A percentile compares a stretch with the other conserved stretches of the same genome.
Conservation (phyloP, 352 stramenopile species). For the Globisporangium radiosum region DNA sequence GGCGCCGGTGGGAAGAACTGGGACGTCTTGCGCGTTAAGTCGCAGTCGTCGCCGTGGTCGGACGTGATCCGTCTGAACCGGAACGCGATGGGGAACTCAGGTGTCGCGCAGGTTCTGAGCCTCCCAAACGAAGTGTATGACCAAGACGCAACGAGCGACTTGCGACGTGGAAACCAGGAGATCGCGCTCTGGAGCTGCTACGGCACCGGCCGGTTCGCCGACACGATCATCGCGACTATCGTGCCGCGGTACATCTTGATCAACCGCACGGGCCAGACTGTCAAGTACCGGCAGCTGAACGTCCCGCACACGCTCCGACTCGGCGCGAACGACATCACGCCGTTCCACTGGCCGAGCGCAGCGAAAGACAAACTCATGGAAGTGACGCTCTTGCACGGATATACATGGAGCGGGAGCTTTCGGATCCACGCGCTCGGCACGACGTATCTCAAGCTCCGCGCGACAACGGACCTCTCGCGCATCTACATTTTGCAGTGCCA, state of each 20-base stretch:
- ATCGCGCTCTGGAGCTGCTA: conserved; percentile 83
- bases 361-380: conserved; percentile 76
- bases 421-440: conserved; percentile 81
- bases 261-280: conserved; percentile 75
- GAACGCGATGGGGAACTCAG: conserved; percentile 86
- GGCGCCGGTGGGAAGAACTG: conserved; percentile 70
- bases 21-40: conserved; percentile 79
- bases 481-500: conserved; percentile 89
- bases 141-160: conserved; percentile 54
- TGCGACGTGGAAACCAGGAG: conserved; percentile 67
- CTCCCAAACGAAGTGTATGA: conserved; percentile 61
- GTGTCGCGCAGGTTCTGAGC: conserved; percentile 81
- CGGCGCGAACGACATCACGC: conserved; percentile 63
- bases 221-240: conserved; percentile 84
- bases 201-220: conserved; percentile 70
- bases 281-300: conserved; percentile 81
- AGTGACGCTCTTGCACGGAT: conserved; percentile 75
- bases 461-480: conserved; percentile 51
- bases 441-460: conserved; percentile 81
- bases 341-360: conserved; percentile 82
- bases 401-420: conserved; percentile 83
- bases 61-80: conserved; percentile 81
- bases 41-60: conserved; percentile 71
- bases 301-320: conserved; percentile 69
- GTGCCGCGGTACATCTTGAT: conserved; percentile 85